Percentiles rank a stretch among this genome's conserved stretches.
phyloP scores from a whole-genome alignment of 2,329 filamentous ascomycete genomes.

The Paramyrothecium roridum region DNA sequence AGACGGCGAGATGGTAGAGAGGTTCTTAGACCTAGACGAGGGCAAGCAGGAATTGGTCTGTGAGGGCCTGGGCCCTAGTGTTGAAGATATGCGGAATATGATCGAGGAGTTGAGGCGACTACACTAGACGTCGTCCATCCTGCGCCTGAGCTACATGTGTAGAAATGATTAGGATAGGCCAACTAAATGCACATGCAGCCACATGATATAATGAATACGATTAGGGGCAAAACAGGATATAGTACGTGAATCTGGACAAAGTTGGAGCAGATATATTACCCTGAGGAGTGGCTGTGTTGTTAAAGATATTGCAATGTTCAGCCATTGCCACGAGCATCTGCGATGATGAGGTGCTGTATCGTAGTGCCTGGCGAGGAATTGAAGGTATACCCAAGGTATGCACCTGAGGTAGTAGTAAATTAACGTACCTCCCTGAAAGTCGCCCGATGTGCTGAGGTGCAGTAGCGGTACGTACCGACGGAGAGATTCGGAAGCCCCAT shows the following conservation, averaged over 20 bases:
- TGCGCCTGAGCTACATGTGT: neutral
- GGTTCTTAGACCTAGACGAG: conserved; percentile 71
- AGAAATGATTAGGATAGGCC: neutral
- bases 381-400: too few relatives aligned
- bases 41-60: conserved; percentile 51
- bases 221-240: neutral
- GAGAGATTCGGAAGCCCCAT: conserved; percentile 9
- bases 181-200: neutral
- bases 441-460: too few relatives aligned
- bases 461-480: conserved; percentile 16
- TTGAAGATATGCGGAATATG: conserved; percentile 60
- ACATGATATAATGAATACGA: neutral
- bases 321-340: too few relatives aligned
- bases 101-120: conserved; percentile 62
- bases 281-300: too few relatives aligned
- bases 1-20: conserved; percentile 86
- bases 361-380: too few relatives aligned
- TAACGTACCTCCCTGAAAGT: too few relatives aligned
- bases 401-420: too few relatives aligned
- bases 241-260: neutral
- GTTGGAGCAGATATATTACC: too few relatives aligned
- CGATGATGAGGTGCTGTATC: too few relatives aligned
- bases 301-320: too few relatives aligned
- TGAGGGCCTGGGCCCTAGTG: conserved; percentile 54
- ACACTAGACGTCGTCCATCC: conserved; percentile 41